Evolutionary conservation across 2,329 filamentous ascomycete species (phyloP), one percentile per base, ranked within the genome.

Genomic region (Pseudocercospora pini-densiflorae): DNA sequence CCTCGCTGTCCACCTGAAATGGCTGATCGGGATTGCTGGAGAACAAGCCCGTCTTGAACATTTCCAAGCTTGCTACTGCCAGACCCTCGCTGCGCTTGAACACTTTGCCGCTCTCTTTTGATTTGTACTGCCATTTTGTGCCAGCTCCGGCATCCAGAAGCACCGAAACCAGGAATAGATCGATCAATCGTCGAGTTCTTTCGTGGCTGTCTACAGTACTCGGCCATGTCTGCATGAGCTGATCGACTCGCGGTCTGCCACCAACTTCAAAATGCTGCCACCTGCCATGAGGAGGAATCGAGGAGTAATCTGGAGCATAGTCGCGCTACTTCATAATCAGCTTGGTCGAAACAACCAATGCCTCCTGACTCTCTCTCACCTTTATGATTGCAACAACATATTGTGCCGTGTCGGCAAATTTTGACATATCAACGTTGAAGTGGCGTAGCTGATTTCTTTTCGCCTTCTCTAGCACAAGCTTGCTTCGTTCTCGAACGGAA

Each of bases 321-420:
- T 92, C 90, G 80, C 90, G 84, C 89, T 91, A 75, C 5, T 23
- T 24, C 7, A 21, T 8, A 10, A 43, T 58, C 29, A 40, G 29
- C 54, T 16, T 1, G 9, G 54, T 55, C 27, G 12, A 6, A n/a
- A 23, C 14, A 9, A 29, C n/a, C 16, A 10, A 23, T 9, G n/a
- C 24, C 5, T 29, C 8, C n/a, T n/a, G 53, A 10, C 8, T 31
- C 36, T 31, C 36, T 47, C 62, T 36, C 82, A 94, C 93, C 90
- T 96, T 97, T 83, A 97, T 97, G 70, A 97, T 94, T 47, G 91
- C 90, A n/a, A 94, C 90, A 9, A 97, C 91, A 77, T 97, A 97
- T 53, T 87, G 87, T 14, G 94, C 92, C 0, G 94, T 94, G 70
- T 94, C 91, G 54, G 85, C 81, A 77, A 97, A 94, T 80, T 94